Evolutionary conservation across 176 grass and related monocot species (phyloP).

Genomic region (barley (Hordeum vulgare)): DNA sequence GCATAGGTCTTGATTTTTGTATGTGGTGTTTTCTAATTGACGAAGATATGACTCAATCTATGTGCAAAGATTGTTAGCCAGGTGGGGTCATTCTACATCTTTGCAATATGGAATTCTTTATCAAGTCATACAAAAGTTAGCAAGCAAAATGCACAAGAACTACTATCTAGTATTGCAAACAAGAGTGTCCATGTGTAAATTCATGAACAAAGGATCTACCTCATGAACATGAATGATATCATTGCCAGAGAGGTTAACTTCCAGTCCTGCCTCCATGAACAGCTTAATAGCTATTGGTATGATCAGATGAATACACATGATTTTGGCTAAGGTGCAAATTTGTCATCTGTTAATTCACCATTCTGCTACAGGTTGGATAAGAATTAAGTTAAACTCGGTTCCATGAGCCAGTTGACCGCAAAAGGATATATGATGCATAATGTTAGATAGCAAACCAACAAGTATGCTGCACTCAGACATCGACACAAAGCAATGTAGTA

Average conservation of each 20-base stretch:
- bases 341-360: constrained; percentile 9
- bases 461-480: neutral
- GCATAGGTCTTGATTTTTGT: neutral
- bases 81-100: neutral
- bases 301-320: constrained; percentile 32
- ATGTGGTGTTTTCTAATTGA: neutral
- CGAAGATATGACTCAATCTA: neutral
- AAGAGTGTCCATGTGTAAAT: constrained; percentile 9
- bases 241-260: constrained; percentile 14
- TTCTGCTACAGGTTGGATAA: neutral
- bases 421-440: neutral
- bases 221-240: constrained; percentile 21
- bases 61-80: neutral
- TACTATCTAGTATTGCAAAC: constrained; percentile 15
- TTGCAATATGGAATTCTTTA: constrained; percentile 7
- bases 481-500: neutral
- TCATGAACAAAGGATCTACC: constrained; percentile 7
- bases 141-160: constrained; percentile 11
- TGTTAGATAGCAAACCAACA: neutral
- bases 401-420: neutral
- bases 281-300: constrained; percentile 31
- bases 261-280: constrained; percentile 30
- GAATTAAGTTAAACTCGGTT: neutral
- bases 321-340: constrained; percentile 46
- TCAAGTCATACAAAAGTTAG: neutral